These are phyloP conservation scores for Lizonia empirigonia DNA, from an alignment of 2,329 filamentous ascomycete species.

Conservation along the genomic window DNA sequence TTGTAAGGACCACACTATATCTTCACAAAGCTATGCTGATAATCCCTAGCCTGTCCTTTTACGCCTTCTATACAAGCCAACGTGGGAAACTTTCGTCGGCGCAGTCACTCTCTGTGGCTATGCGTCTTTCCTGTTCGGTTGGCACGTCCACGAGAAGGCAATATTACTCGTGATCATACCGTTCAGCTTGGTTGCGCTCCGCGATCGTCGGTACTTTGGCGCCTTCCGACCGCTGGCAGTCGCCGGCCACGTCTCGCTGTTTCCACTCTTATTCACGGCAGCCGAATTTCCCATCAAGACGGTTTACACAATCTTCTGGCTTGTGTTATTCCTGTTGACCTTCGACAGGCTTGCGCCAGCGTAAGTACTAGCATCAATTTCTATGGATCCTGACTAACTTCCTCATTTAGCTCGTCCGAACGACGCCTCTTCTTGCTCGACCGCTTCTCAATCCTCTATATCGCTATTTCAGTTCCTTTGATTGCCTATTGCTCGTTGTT, in stretches of 20 bases:
- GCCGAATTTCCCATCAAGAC: conserved; percentile 95
- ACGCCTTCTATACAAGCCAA: conserved; percentile 80
- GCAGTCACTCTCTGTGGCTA: conserved; percentile 92
- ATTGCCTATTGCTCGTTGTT: conserved; percentile 86
- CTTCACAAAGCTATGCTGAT: conserved; percentile 11
- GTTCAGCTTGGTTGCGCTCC: conserved; percentile 89
- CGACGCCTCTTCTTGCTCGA: conserved; percentile 83
- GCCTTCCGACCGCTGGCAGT: conserved; percentile 92
- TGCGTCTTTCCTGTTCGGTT: conserved; percentile 94
- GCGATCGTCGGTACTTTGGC: conserved; percentile 85
- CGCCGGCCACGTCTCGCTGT: conserved; percentile 91
- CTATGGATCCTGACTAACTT: conserved; percentile 22
- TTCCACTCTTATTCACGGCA: conserved; percentile 89
- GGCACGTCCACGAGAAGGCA: conserved; percentile 98
- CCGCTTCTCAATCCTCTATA: conserved; percentile 87
- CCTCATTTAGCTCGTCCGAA: conserved; percentile 10
- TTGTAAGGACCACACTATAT: conserved; percentile 51
- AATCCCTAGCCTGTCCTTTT: conserved; percentile 60
- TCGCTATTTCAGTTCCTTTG: conserved; percentile 84
- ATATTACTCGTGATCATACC: conserved; percentile 93
- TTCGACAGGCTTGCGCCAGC: conserved; percentile 90
- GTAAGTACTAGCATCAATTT: conserved; percentile 44
- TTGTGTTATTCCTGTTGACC: conserved; percentile 79
- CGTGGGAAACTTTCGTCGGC: conserved; percentile 88
- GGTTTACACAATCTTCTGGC: conserved; percentile 90